These are phyloP conservation scores for Bryoerythrophyllum caledonicum DNA, from an alignment of 225 moss, liverwort and hornwort species.

Conservation along the genomic window DNA sequence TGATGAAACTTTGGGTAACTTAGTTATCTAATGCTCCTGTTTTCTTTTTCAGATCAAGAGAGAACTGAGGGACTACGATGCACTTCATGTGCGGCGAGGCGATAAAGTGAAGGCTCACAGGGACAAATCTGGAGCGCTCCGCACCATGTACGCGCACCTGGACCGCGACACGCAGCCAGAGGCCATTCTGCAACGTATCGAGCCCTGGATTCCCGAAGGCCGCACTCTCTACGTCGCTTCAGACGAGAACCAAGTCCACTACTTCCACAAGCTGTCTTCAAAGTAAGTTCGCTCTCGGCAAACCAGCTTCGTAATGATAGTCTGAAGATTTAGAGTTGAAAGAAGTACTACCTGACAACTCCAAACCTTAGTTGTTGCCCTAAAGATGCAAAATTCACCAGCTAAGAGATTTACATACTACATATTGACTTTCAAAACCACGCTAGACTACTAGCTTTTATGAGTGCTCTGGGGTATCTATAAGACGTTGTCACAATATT, in stretches of 20 bases:
- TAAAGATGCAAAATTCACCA: no score
- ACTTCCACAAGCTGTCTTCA: constrained; percentile 35
- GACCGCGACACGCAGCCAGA: constrained; percentile 56
- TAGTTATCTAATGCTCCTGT: neutral
- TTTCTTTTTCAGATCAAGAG: constrained; percentile 31
- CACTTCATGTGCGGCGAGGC: constrained; percentile 59
- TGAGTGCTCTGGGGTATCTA: no score
- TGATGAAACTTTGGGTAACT: no score
- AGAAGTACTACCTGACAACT: no score
- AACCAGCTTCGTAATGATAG: no score
- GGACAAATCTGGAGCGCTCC: constrained; percentile 35
- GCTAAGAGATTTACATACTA: no score
- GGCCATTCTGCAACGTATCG: constrained; percentile 46
- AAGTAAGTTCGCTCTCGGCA: constrained; percentile 32
- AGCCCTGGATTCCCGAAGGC: constrained; percentile 50
- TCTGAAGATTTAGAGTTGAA: no score
- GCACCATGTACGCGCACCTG: constrained; percentile 44
- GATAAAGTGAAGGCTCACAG: constrained; percentile 46
- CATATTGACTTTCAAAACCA: no score
- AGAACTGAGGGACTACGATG: constrained; percentile 52
- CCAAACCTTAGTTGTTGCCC: no score
- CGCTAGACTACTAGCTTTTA: no score
- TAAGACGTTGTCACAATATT: no score
- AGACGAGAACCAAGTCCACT: constrained; percentile 40
- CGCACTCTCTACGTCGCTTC: constrained; percentile 58